phyloP scores from a whole-genome alignment of 2,329 filamentous ascomycete genomes.

The Neoascochyta sp. region DNA sequence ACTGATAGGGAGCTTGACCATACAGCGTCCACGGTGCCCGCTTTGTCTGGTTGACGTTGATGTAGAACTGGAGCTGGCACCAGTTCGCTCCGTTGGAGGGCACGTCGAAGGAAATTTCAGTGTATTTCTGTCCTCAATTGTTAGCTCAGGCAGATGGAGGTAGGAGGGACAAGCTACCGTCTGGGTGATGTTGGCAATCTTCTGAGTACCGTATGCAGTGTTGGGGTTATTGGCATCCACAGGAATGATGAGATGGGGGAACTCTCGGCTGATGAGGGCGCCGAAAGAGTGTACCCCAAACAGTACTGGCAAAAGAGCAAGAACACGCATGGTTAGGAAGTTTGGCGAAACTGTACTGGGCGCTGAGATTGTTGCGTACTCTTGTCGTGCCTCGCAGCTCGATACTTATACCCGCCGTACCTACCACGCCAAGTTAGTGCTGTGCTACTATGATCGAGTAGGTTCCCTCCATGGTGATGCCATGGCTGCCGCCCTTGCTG shows the following conservation, averaged over 20 bases:
- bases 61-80: constrained; percentile 26
- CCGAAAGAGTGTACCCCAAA: constrained; percentile 12
- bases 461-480: too few species aligned
- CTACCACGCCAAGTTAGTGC: too few species aligned
- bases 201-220: constrained; percentile 20
- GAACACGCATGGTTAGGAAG: constrained; percentile 20
- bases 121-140: constrained; percentile 5
- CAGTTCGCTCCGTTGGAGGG: constrained; percentile 18
- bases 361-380: not conserved
- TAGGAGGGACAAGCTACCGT: constrained; percentile 6
- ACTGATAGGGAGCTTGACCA: constrained; percentile 17
- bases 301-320: constrained; percentile 16
- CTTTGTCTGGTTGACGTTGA: constrained; percentile 17
- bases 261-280: constrained; percentile 16
- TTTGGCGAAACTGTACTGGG: too few species aligned
- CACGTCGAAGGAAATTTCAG: constrained; percentile 34
- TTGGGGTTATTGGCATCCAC: constrained; percentile 19
- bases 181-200: constrained; percentile 17
- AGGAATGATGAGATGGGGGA: constrained; percentile 36
- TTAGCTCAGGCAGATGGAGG: not conserved
- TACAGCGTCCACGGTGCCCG: constrained; percentile 18
- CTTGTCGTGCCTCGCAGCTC: not conserved
- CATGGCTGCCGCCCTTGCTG: constrained; percentile 12
- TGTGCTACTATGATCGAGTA: too few species aligned
- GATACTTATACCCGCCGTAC: constrained; percentile 12